Evolutionary conservation across 108 stramenopile species (phyloP).

Genomic region (Discostella pseudostelligera): DNA sequence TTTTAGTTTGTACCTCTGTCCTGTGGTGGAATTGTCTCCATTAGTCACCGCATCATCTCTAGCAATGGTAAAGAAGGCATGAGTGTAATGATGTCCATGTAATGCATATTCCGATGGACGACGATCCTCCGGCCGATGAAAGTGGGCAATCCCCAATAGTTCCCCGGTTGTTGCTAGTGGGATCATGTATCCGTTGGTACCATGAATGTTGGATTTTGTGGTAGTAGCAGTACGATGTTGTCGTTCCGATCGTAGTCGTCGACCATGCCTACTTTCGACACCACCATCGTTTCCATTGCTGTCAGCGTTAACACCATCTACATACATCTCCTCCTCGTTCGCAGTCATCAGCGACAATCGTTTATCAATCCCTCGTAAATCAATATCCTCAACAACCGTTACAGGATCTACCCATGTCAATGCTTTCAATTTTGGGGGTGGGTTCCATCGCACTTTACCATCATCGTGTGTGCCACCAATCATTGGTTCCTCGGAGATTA

Average conservation of each 20-base stretch:
- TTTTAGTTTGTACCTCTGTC: constrained; percentile 45
- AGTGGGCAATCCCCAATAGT: constrained; percentile 82
- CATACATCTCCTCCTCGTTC: neutral
- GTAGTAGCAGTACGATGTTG: neutral
- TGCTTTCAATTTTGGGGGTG: constrained; percentile 46
- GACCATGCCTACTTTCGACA: constrained; percentile 11
- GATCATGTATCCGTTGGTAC: constrained; percentile 84
- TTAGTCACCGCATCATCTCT: constrained; percentile 18
- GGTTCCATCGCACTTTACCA: constrained; percentile 9
- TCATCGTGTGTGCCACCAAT: neutral
- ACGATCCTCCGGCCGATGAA: constrained; percentile 78
- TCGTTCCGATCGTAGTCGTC: constrained; percentile 22
- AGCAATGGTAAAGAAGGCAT: constrained; percentile 52
- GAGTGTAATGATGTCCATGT: constrained; percentile 88
- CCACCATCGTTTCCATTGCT: neutral
- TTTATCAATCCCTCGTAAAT: constrained; percentile 23
- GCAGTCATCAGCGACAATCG: constrained; percentile 6
- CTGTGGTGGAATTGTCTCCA: constrained; percentile 39
- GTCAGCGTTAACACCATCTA: neutral
- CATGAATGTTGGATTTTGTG: constrained; percentile 60
- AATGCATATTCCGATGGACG: constrained; percentile 66
- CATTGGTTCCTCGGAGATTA: constrained; percentile 50
- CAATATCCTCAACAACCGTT: constrained; percentile 64
- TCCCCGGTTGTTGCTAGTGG: constrained; percentile 56
- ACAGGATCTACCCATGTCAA: constrained; percentile 89